Evolutionary conservation across 345 rosid genomes (phyloP), one percentile per base, ranked within the genome.

Genomic region (Eutrema yunnanense): DNA sequence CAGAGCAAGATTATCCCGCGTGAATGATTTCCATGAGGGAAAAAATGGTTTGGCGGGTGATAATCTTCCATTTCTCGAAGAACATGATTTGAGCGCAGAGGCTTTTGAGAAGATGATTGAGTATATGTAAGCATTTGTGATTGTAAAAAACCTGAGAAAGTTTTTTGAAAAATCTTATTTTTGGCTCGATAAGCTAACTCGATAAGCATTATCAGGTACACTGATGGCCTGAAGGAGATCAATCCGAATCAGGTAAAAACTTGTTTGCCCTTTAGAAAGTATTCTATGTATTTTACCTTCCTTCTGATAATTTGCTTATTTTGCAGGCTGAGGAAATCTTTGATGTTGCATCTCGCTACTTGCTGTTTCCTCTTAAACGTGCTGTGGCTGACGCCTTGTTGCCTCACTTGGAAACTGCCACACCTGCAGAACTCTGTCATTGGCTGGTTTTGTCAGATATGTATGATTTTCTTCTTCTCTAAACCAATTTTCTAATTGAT

Each of bases 331-430:
- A 89, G 75, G 97, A 88, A 76, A 87, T 92, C 79, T 92, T 95
- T 82, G 99, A 95, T 83, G 96, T 92, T 73, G 93, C 97, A 73
- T 92, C 99, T 58, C 88, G 99, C 71, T 95, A 95, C 79, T 80
- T 95, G 48, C 71, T 95, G 62, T 90, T 95, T 83, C 96, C 99
- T 73, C 87, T 95, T 37, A 95, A 90, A 84, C 96, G 99, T 74
- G 90, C 96, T 49, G 97, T 95, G 43, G 99, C 96, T 77, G 99
- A 95, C 62, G 96, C 80, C 40, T 74, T 95, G 72, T 72, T 92
- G 73, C 99, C 88, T 10, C 87, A 84, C 64, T 83, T 95, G 65
- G 96, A 95, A 85, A 80, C 76, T 78, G 90, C 81, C 79, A 87
- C 90, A 13, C 99, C 88, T 57, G 89, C 89, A 43, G 96, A 95